Conservation (phyloP, 2,329 filamentous ascomycete species). For the Aspergillus sp. region DNA sequence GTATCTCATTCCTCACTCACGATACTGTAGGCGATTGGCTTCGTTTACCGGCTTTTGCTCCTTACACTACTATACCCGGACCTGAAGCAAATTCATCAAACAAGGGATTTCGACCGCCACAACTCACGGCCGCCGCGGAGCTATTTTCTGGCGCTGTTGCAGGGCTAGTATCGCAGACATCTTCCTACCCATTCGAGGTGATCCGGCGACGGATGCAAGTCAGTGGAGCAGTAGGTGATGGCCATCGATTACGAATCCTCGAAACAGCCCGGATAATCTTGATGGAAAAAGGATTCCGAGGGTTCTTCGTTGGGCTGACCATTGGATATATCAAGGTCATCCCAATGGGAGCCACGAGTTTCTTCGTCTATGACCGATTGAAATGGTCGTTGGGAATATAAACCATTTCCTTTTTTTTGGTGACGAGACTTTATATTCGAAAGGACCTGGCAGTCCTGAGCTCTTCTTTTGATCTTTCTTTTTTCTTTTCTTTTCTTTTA, state of each 20-base stretch:
- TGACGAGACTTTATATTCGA: neutral
- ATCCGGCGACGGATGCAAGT: conserved; percentile 94
- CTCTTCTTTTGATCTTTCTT: neutral
- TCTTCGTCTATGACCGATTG: conserved; percentile 63
- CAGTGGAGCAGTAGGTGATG: conserved; percentile 87
- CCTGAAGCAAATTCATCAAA: conserved; percentile 42
- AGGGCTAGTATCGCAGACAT: conserved; percentile 83
- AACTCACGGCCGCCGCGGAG: conserved; percentile 80
- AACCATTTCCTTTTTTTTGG: conserved; percentile 7
- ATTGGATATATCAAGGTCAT: conserved; percentile 95
- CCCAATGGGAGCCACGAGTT: conserved; percentile 74
- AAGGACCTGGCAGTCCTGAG: neutral
- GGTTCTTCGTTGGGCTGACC: conserved; percentile 88
- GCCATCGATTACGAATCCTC: conserved; percentile 67
- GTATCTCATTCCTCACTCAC: conserved; percentile 91
- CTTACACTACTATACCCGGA: conserved; percentile 70
- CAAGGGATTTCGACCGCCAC: conserved; percentile 56
- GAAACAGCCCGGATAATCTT: conserved; percentile 76
- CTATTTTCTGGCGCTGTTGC: conserved; percentile 78
- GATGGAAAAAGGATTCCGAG: conserved; percentile 67
- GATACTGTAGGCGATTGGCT: conserved; percentile 84
- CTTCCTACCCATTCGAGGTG: conserved; percentile 90
- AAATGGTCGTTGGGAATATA: conserved; percentile 65
- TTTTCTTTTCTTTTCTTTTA: conserved; percentile 1
- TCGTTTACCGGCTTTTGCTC: conserved; percentile 61